phyloP scores from a whole-genome alignment of 345 rosid species.

The Abelmoschus esculentus region DNA sequence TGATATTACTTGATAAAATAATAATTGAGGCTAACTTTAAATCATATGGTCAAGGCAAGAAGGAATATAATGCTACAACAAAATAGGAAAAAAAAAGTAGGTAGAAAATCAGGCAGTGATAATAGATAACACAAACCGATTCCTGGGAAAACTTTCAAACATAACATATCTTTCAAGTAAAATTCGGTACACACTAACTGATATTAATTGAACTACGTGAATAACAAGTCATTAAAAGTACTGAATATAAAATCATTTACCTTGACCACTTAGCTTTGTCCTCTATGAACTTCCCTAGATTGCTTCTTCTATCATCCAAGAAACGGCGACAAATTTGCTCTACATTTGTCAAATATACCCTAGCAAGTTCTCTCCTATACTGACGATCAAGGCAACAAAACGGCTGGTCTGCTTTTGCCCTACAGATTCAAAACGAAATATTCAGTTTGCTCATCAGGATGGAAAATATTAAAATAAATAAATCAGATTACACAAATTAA shows the following conservation, averaged over 20 bases:
- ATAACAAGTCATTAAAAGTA: background rate
- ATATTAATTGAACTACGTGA: too few species aligned
- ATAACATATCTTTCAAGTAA: background rate
- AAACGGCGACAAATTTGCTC: slow-evolving; percentile 79
- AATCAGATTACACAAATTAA: background rate
- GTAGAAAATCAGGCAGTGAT: background rate
- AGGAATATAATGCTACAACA: background rate
- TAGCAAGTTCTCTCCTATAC: slow-evolving; percentile 86
- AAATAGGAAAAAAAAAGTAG: background rate
- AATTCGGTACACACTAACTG: background rate
- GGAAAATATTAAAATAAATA: background rate
- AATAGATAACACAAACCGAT: background rate
- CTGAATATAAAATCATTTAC: slow-evolving; percentile 27
- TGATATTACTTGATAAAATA: background rate
- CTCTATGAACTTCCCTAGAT: slow-evolving; percentile 58
- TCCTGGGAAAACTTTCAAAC: background rate
- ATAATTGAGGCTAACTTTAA: background rate
- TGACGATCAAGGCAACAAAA: slow-evolving; percentile 81
- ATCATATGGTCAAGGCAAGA: background rate
- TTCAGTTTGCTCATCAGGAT: background rate
- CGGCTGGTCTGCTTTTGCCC: slow-evolving; percentile 84
- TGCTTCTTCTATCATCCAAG: slow-evolving; percentile 68
- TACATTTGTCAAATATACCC: slow-evolving; percentile 80
- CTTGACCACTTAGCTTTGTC: slow-evolving; percentile 86
- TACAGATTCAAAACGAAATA: slow-evolving; percentile 23